Conservation (phyloP, 192 early-diverging fungal genomes). For the Cladochytrium replicatum region DNA sequence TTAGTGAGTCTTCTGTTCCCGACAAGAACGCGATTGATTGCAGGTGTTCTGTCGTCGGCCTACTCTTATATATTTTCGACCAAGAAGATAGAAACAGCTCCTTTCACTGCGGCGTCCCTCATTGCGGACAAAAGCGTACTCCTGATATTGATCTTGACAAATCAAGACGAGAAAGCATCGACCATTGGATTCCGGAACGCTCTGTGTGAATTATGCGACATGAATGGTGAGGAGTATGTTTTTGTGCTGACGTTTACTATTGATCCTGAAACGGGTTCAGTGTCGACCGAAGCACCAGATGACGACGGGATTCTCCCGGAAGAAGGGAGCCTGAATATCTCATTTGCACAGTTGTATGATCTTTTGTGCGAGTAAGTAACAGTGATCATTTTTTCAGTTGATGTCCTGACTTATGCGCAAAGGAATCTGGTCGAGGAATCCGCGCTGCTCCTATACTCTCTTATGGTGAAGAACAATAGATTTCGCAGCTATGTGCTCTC, state of each 20-base stretch:
- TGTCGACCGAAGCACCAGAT: too few species aligned
- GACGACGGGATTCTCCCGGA: too few species aligned
- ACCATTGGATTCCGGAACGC: conserved; percentile 29
- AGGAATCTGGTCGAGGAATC: conserved; percentile 38
- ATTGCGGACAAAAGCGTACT: conserved; percentile 54
- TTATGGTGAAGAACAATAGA: conserved; percentile 54
- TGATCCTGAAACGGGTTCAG: not conserved
- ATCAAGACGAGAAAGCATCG: conserved; percentile 15
- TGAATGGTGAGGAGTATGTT: conserved; percentile 22
- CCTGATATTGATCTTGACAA: conserved; percentile 45
- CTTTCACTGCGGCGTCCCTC: conserved; percentile 32
- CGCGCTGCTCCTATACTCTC: conserved; percentile 50
- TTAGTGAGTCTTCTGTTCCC: not conserved
- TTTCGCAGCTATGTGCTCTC: conserved; percentile 66
- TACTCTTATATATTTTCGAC: conserved; percentile 57
- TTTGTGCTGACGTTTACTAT: not conserved
- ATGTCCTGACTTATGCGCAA: not conserved
- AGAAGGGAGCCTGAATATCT: not conserved
- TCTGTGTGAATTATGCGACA: conserved; percentile 30
- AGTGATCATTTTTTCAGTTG: conserved; percentile 12
- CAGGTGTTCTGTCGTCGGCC: conserved; percentile 53
- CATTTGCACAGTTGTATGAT: not conserved
- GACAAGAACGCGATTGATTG: not conserved
- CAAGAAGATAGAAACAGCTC: conserved; percentile 25
- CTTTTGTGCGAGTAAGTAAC: conserved; percentile 16